Evolutionary conservation across 2,329 filamentous ascomycete species (phyloP).

Genomic region (Aspergillus sp.): DNA sequence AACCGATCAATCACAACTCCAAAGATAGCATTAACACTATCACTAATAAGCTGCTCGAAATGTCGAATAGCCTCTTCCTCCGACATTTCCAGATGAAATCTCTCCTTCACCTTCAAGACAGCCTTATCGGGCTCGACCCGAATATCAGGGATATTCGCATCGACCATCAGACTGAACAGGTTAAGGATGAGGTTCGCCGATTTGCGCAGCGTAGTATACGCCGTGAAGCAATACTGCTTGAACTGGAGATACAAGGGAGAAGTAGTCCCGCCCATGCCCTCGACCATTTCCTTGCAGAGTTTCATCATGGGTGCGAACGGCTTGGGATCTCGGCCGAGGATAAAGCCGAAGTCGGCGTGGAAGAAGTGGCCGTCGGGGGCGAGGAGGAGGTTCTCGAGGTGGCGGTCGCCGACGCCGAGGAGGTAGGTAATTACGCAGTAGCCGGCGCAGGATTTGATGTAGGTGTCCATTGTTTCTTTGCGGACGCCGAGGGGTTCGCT

Average conservation of each 20-base stretch:
- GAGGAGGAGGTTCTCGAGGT: constrained; percentile 91
- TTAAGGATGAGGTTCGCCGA: constrained; percentile 90
- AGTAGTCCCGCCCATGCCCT: constrained; percentile 88
- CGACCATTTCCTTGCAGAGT: constrained; percentile 95
- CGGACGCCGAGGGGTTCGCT: constrained; percentile 79
- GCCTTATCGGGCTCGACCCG: constrained; percentile 89
- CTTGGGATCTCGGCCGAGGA: constrained; percentile 93
- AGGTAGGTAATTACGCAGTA: constrained; percentile 99
- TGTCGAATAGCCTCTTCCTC: constrained; percentile 90
- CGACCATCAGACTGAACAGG: constrained; percentile 93
- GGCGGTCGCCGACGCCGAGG: constrained; percentile 90
- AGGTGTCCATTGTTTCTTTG: constrained; percentile 91
- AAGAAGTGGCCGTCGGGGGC: constrained; percentile 93
- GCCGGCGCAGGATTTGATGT: constrained; percentile 91
- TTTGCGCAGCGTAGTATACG: constrained; percentile 88
- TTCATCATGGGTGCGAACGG: constrained; percentile 98
- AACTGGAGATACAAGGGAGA: constrained; percentile 84
- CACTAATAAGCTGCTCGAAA: constrained; percentile 86
- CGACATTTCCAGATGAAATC: constrained; percentile 86
- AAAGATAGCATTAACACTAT: constrained; percentile 84
- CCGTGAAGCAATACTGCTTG: constrained; percentile 93
- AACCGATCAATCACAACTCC: constrained; percentile 93
- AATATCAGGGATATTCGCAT: constrained; percentile 96
- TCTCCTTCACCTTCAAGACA: constrained; percentile 90
- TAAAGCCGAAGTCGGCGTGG: constrained; percentile 98